Evolutionary conservation across 2,329 filamentous ascomycete species (phyloP), one percentile per base, ranked within the genome.

Genomic region (Fusarium sp.): DNA sequence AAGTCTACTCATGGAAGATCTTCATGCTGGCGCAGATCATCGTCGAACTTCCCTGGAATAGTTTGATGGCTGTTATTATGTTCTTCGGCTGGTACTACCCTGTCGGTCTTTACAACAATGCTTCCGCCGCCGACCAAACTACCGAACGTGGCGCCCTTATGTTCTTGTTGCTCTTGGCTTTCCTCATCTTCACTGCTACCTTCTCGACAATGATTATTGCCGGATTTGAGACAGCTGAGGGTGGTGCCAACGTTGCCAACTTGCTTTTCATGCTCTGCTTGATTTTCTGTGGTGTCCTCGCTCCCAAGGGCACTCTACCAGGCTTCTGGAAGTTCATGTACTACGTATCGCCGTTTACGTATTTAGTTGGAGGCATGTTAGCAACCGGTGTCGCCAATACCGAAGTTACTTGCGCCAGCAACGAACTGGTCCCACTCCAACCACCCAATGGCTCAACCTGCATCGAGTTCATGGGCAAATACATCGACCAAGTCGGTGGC

Each of bases 1-100:
- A 94, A 80, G 88, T 92, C 0, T 96, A 96, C 78, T 89, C 88
- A 50, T 96, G 93, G 93, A 89, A 91, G 76, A 88, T 93, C 7
- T 96, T 96, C 76, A 92, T 96, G 85, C 81, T 95, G 29, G 88
- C 90, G 58, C 92, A 94, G 77, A 91, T 97, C 67, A 80, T 94
- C 29, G 92, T 95, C 60, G 94, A 97, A 77, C 81, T 97, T 4
- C 92, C 93, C 0, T 97, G 92, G 90, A 93, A 96, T 76, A 86
- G 89, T 0, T 79, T 96, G 41, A 90, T 92, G 84, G 87, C 88
- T 5, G 84, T 90, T n/a, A 80, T 96, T 67, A 90, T 94, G 81
- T 97, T 84, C 82, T 84, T 93, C 74, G 89, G 85, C 76, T 95
- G 91, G 87, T 97, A 97, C 82, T 97, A 94, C 76, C 92, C 93